These are phyloP conservation scores for Phytopythium vexans DNA, from an alignment of 352 stramenopile genomes.

Conservation along the genomic window DNA sequence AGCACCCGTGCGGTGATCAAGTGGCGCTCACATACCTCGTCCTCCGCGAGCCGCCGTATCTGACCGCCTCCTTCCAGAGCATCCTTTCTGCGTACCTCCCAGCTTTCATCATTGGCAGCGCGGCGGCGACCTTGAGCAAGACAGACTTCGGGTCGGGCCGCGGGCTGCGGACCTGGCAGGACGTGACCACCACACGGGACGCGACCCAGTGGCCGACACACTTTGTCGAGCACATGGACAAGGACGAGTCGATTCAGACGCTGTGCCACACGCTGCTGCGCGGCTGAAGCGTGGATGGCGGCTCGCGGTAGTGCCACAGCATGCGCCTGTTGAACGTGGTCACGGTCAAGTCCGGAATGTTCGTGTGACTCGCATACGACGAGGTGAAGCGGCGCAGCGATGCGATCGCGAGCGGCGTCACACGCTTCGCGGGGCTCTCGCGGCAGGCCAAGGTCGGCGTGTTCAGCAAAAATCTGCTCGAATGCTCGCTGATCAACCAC, in stretches of 20 bases:
- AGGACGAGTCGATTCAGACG: neutral
- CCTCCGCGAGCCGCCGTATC: too few relatives aligned
- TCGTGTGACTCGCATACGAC: slow-evolving; percentile 54
- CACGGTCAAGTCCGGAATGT: slow-evolving; percentile 33
- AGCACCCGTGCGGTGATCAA: too few relatives aligned
- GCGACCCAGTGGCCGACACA: too few relatives aligned
- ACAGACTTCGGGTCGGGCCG: too few relatives aligned
- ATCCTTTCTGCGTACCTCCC: too few relatives aligned
- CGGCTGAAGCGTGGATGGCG: slow-evolving; percentile 9
- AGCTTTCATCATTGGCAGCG: too few relatives aligned
- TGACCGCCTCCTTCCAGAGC: too few relatives aligned
- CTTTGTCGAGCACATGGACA: neutral
- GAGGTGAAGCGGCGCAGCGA: slow-evolving; percentile 37
- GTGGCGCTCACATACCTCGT: too few relatives aligned
- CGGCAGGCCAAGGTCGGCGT: slow-evolving; percentile 56
- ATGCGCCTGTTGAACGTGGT: slow-evolving; percentile 26
- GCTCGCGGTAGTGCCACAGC: slow-evolving; percentile 24
- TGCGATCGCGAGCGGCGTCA: slow-evolving; percentile 39
- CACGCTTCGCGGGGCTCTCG: slow-evolving; percentile 19
- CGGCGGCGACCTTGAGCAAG: too few relatives aligned
- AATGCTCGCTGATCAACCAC: slow-evolving; percentile 54
- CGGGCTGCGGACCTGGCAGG: too few relatives aligned
- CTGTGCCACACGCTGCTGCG: slow-evolving; percentile 5
- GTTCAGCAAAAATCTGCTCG: slow-evolving; percentile 64
- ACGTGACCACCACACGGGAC: too few relatives aligned